Evolutionary conservation across 495 filamentous ascomycete genomes (phyloP).

Genomic region (Lineolata rhizophorae): DNA sequence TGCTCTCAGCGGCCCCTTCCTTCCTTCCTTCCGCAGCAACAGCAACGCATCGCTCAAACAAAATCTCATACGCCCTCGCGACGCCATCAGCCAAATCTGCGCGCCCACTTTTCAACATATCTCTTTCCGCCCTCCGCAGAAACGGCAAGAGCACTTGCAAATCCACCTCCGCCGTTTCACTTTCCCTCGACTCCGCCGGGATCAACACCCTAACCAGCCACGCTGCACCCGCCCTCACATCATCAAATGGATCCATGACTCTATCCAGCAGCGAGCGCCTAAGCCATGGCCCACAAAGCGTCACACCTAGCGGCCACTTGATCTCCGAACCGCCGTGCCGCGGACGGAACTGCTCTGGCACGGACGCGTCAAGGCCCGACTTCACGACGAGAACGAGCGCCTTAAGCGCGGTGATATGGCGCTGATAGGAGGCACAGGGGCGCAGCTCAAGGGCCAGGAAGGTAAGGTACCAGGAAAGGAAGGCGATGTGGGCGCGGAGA

Average conservation of each 20-base stretch:
- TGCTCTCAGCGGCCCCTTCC: neutral
- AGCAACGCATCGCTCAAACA: slow-evolving; percentile 8
- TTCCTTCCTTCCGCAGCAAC: neutral
- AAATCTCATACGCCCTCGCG: slow-evolving; percentile 27
- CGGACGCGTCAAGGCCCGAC: slow-evolving; percentile 23
- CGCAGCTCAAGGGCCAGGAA: slow-evolving; percentile 53
- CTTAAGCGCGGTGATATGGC: slow-evolving; percentile 61
- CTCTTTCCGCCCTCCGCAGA: slow-evolving; percentile 29
- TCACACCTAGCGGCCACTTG: slow-evolving; percentile 29
- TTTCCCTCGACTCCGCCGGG: slow-evolving; percentile 1
- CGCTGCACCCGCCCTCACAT: slow-evolving; percentile 50
- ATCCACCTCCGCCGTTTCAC: neutral
- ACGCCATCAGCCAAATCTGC: slow-evolving; percentile 77
- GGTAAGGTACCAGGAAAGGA: slow-evolving; percentile 42
- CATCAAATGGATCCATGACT: slow-evolving; percentile 75
- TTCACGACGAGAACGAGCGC: slow-evolving; percentile 37
- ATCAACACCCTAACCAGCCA: slow-evolving; percentile 27
- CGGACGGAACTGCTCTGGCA: slow-evolving; percentile 9
- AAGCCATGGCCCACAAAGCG: slow-evolving; percentile 29
- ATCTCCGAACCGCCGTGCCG: slow-evolving; percentile 17
- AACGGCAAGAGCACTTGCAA: too few relatives aligned
- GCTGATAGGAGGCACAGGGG: slow-evolving; percentile 62
- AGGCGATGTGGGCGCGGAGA: slow-evolving; percentile 37
- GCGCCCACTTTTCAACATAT: slow-evolving; percentile 40
- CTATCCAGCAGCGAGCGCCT: slow-evolving; percentile 45